phyloP scores from a whole-genome alignment of 1,284 basidiomycete species.

The Tilletia caries region DNA sequence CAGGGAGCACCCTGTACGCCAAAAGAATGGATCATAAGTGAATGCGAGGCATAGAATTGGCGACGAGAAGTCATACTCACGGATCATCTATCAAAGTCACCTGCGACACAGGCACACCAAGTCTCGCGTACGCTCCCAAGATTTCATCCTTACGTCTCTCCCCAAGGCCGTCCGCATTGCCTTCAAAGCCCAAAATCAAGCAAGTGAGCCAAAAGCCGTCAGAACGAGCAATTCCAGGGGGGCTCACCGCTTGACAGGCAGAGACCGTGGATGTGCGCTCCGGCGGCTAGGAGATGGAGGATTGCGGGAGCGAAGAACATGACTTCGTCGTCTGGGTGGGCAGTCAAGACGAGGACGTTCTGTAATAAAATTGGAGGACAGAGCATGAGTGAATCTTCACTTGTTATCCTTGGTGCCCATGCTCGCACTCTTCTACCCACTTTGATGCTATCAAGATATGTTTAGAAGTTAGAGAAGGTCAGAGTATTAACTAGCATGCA shows the following conservation, averaged over 20 bases:
- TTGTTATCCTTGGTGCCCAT: too few species aligned
- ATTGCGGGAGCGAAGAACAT: slow-evolving; percentile 86
- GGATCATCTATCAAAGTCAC: slow-evolving; percentile 69
- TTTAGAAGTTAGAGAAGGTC: not conserved
- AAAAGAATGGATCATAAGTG: not conserved
- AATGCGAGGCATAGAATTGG: not conserved
- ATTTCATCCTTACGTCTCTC: slow-evolving; percentile 66
- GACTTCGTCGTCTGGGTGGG: slow-evolving; percentile 87
- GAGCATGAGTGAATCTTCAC: too few species aligned
- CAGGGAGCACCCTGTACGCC: slow-evolving; percentile 66
- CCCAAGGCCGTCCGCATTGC: slow-evolving; percentile 80
- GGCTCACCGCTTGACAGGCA: slow-evolving; percentile 58
- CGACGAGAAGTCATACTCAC: slow-evolving; percentile 58
- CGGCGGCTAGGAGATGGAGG: slow-evolving; percentile 58
- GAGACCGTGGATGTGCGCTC: slow-evolving; percentile 54
- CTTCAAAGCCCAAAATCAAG: slow-evolving; percentile 32
- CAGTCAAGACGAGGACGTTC: slow-evolving; percentile 66
- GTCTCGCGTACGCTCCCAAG: slow-evolving; percentile 54
- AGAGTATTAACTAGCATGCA: not conserved
- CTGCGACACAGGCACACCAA: slow-evolving; percentile 65
- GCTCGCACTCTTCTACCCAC: too few species aligned
- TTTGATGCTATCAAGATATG: not conserved
- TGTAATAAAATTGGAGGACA: not conserved
- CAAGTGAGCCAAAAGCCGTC: not conserved
- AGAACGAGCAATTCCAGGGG: not conserved